These are phyloP conservation scores for Talaromyces sp. DNA, from an alignment of 2,329 filamentous ascomycete genomes.

Conservation along the genomic window DNA sequence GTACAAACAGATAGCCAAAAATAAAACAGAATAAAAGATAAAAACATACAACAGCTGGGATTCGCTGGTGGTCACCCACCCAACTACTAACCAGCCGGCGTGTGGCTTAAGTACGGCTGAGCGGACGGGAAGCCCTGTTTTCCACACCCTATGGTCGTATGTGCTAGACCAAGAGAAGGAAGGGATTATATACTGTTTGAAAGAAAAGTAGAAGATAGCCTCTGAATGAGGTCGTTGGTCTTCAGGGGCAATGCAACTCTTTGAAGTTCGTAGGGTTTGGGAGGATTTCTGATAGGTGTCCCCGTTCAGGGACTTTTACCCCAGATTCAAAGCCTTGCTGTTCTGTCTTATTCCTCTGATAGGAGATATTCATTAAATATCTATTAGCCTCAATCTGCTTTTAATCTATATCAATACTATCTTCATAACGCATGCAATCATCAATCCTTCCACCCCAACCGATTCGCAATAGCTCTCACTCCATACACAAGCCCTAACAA, in stretches of 20 bases:
- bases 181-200: neutral
- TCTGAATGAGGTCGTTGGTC: neutral
- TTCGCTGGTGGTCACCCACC: conserved; percentile 15
- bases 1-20: too few relatives aligned
- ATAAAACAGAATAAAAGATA: neutral
- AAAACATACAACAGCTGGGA: conserved; percentile 13
- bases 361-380: neutral
- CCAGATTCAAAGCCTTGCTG: neutral
- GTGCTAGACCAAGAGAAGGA: neutral
- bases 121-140: conserved; percentile 14
- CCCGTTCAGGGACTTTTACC: neutral
- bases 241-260: neutral
- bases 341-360: neutral
- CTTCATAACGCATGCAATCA: neutral
- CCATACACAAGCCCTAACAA: conserved; percentile 74
- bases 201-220: neutral
- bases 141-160: conserved; percentile 15
- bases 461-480: conserved; percentile 56
- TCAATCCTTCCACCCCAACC: conserved; percentile 54
- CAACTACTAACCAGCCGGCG: conserved; percentile 15
- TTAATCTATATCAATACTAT: neutral
- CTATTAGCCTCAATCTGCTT: neutral
- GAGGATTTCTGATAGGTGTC: neutral
- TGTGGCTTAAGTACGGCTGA: conserved; percentile 16
- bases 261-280: neutral